Conservation (phyloP, 1,284 basidiomycete species). For the Ceraceosorus bombacis region DNA sequence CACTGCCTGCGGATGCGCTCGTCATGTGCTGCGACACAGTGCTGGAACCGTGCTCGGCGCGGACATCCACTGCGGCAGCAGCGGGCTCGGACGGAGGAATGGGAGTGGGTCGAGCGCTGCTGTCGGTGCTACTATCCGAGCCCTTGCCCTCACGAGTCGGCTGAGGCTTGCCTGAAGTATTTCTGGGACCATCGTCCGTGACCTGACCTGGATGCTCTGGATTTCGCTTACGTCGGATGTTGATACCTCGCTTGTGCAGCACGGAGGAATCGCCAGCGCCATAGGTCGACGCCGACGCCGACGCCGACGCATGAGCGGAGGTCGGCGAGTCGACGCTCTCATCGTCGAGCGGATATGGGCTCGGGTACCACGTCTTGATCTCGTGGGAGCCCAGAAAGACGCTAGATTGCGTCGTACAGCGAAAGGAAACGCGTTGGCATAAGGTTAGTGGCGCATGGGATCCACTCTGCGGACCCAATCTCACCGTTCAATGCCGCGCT, state of each 20-base stretch:
- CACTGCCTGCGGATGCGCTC: too few relatives aligned
- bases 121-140: too few relatives aligned
- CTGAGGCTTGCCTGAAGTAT: too few relatives aligned
- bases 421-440: neutral
- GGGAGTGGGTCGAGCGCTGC: too few relatives aligned
- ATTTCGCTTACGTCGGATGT: too few relatives aligned
- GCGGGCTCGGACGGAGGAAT: too few relatives aligned
- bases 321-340: conserved; percentile 3
- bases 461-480: neutral
- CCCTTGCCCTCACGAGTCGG: too few relatives aligned
- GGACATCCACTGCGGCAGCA: neutral
- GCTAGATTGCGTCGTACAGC: conserved; percentile 9
- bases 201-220: too few relatives aligned
- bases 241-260: too few relatives aligned
- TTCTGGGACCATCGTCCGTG: too few relatives aligned
- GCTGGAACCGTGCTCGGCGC: neutral
- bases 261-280: too few relatives aligned
- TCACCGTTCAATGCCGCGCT: conserved; percentile 20
- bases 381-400: conserved; percentile 45
- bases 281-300: conserved; percentile 4
- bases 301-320: conserved; percentile 2
- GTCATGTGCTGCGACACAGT: too few relatives aligned
- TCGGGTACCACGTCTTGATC: conserved; percentile 48
- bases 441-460: neutral
- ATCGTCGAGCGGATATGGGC: conserved; percentile 44